Conservation (phyloP, 2,329 filamentous ascomycete genomes). For the Aureobasidium sp. region DNA sequence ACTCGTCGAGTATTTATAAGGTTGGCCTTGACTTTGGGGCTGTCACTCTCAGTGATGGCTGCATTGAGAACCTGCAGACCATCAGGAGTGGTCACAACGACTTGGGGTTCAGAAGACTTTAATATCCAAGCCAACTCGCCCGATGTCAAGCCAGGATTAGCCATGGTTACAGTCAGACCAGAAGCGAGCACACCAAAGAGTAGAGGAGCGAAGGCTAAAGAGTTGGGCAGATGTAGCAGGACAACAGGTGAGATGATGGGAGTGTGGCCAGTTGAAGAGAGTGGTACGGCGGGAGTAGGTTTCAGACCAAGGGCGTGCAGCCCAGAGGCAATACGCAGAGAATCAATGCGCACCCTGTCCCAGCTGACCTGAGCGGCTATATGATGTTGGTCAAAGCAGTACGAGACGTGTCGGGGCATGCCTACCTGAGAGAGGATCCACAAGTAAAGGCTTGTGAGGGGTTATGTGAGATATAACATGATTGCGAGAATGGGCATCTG, state of each 20-base stretch:
- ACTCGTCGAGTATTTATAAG: slow-evolving; percentile 1
- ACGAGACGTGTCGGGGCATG: background rate
- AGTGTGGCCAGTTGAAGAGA: background rate
- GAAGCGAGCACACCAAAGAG: slow-evolving; percentile 14
- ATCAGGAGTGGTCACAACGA: slow-evolving; percentile 13
- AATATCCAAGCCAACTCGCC: slow-evolving; percentile 13
- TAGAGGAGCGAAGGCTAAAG: slow-evolving; percentile 13
- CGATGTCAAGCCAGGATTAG: slow-evolving; percentile 13
- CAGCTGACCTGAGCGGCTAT: slow-evolving; percentile 15
- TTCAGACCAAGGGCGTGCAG: slow-evolving; percentile 6
- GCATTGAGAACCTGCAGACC: slow-evolving; percentile 3
- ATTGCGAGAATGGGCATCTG: background rate
- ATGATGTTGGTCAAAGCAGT: background rate
- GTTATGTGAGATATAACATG: slow-evolving; percentile 8
- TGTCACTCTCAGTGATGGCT: slow-evolving; percentile 5
- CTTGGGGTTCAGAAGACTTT: background rate
- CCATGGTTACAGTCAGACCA: slow-evolving; percentile 13
- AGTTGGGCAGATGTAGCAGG: slow-evolving; percentile 13
- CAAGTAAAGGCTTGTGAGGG: slow-evolving; percentile 13
- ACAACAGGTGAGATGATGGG: slow-evolving; percentile 15
- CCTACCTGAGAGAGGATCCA: slow-evolving; percentile 13
- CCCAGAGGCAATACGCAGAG: slow-evolving; percentile 11
- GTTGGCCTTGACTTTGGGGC: slow-evolving; percentile 2
- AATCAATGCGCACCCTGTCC: background rate
- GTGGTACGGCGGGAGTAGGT: background rate